Base-by-base conservation (phyloP, 306 rosid genomes). In the Trifolium subterraneum region DNA sequence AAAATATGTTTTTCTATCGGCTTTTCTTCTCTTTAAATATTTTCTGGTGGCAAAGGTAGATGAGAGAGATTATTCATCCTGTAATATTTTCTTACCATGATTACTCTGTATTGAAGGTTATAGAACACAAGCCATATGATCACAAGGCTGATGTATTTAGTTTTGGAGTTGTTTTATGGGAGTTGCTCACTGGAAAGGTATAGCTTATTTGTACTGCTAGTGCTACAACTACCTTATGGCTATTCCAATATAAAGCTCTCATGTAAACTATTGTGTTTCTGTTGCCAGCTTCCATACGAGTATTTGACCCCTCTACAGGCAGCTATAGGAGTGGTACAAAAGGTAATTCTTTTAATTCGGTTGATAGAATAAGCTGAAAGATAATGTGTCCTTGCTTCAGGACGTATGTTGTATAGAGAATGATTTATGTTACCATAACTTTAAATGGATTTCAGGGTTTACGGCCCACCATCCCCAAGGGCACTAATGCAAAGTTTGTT, bases 131-230 rank as follows among this genome's bases (percentile, higher is more conserved):
- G 82, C 96, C 96, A 11, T 95, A 95, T 70, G 99, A 90, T 92
- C 99, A 92, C 86, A 95, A 90, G 87, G 99, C 98, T 64, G 99
- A 95, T 73, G 91, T 95, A 79, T 92, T 95, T 83, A 95, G 99
- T 86, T 95, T 95, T 62, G 99, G 85, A 79, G 39, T 95, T 74
- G 98, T 95, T 71, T 78, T 92, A 44, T 95, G 98, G 99, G 99
- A 95, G 80, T 82, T 92, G 58, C 87, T 90, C 63, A 90, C 99
- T 11, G 97, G 97, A 81, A 95, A 87, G 99, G 99, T 95, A 88
- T 73, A 76, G 44, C 74, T 74, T 64, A 55, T 51, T 54, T 12
- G 52, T 56, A 16, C 45, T 55, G 12, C 31, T 54, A 54, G 29
- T 19, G 16, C 8, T 56, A 18, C 25, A 0, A 23, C 63, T 27